phyloP scores from a whole-genome alignment of 345 rosid genomes.

The Hibiscus tridactylites region DNA sequence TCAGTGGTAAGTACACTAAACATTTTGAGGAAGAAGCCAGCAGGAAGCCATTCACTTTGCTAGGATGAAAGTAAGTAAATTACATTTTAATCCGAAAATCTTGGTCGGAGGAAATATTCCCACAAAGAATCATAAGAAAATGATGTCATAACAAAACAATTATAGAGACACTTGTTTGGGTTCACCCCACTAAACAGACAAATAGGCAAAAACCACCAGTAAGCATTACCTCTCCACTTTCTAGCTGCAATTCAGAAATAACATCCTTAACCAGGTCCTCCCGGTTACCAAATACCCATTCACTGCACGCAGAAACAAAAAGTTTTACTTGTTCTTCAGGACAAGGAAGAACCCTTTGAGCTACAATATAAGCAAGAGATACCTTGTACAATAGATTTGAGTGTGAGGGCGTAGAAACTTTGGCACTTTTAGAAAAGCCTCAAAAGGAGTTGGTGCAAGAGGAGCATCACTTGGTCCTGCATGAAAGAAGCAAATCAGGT shows the following conservation, averaged over 20 bases:
- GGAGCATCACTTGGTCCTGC: constrained; percentile 88
- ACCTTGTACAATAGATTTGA: constrained; percentile 95
- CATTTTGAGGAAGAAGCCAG: not conserved
- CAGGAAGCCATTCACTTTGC: not conserved
- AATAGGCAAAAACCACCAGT: not conserved
- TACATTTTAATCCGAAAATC: not conserved
- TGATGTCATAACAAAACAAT: not conserved
- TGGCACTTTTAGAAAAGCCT: constrained; percentile 93
- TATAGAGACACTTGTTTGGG: not conserved
- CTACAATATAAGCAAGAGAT: constrained; percentile 14
- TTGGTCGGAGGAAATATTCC: not conserved
- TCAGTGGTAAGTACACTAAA: not conserved
- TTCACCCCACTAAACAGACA: not conserved
- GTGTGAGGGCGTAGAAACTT: constrained; percentile 85
- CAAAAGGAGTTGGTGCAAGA: constrained; percentile 82
- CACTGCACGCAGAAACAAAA: constrained; percentile 40
- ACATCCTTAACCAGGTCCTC: constrained; percentile 94
- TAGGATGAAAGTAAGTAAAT: not conserved
- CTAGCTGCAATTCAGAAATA: constrained; percentile 58
- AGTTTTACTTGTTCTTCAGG: not conserved
- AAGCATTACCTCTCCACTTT: constrained; percentile 66
- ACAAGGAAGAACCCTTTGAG: constrained; percentile 9
- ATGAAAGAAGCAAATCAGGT: constrained; percentile 12
- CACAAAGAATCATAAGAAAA: not conserved
- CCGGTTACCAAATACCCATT: constrained; percentile 93